Conservation (phyloP, 73 alveolate genomes). For the Urostyla sp. region DNA sequence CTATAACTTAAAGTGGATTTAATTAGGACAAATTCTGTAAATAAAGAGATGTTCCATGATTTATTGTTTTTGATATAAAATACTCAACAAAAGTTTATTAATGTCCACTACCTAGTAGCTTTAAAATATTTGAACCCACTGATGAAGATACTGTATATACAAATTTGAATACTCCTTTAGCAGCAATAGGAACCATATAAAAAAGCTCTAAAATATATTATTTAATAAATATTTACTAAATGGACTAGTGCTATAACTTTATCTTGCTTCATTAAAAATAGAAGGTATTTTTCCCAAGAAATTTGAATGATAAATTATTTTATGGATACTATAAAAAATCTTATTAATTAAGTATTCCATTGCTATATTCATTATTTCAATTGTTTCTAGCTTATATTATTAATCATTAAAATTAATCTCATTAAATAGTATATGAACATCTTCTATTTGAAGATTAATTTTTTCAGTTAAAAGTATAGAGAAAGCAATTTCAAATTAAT, state of each 20-base stretch:
- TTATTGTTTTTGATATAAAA: too few relatives aligned
- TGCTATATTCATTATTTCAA: background rate
- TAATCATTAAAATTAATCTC: background rate
- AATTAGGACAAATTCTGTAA: too few relatives aligned
- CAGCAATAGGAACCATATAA: constrained; percentile 63
- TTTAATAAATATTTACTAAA: constrained; percentile 13
- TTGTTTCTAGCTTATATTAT: background rate
- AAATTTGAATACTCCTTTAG: constrained; percentile 48
- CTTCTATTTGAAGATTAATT: constrained; percentile 5
- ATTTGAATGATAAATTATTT: constrained; percentile 25
- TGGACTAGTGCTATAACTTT: background rate
- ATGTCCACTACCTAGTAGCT: too few relatives aligned
- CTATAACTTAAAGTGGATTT: too few relatives aligned
- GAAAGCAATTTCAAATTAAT: background rate
- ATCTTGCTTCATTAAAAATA: background rate
- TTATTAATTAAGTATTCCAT: constrained; percentile 20
- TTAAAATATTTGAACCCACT: constrained; percentile 26
- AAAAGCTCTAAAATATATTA: background rate
- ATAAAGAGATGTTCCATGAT: too few relatives aligned
- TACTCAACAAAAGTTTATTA: too few relatives aligned
- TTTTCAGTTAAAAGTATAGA: background rate
- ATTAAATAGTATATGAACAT: background rate
- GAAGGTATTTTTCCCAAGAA: constrained; percentile 38
- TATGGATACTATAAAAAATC: constrained; percentile 33
- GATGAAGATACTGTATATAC: constrained; percentile 22